Evolutionary conservation across 108 stramenopile species (phyloP), one percentile per base, ranked within the genome.

Genomic region (Chaetoceros tenuissimus): DNA sequence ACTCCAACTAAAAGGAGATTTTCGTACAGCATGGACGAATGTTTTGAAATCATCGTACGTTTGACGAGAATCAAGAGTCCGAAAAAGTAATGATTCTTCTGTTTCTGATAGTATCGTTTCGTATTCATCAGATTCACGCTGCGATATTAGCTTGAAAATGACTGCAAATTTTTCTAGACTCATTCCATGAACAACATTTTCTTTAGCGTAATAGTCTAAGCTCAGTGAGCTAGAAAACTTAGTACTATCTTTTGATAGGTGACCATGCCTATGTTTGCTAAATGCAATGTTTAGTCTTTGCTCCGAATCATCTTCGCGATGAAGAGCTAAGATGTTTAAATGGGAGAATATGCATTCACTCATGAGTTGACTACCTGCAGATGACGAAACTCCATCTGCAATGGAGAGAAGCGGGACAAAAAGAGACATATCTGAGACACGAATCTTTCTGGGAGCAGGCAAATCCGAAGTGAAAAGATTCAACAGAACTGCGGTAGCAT

Each of bases 351-450:
- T 70, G 40, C 69, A 70, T 59, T 70, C 69, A 18, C 63, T 64
- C 63, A 70, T 53, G 23, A 64, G 50, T 64, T 70, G 69, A 10
- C 53, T 55, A 23, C 69, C 69, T 0, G 69, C 69, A 24, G 69
- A 70, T 57, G 63, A 59, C 3, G 63, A 62, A 0, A 70, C 63
- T 20, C 69, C 69, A 31, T 70, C 69, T 17, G 58, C 69, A 7
- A 70, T 63, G 16, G 57, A 46, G 52, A 70, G 53, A 29, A 70
- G 62, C 5, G 69, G 69, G 2, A 70, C 58, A 54, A 70, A 70
- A 7, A 70, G 51, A 13, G 63, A 64, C 26, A 60, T 51, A 51
- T 70, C 69, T 50, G 44, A 28, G 2, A 70, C 57, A 17, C 58
- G 63, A 28, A 70, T 70, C 3, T 51, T 16, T 29, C 44, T 2